Evolutionary conservation across 495 filamentous ascomycete genomes (phyloP).

Genomic region (Podospora didyma): DNA sequence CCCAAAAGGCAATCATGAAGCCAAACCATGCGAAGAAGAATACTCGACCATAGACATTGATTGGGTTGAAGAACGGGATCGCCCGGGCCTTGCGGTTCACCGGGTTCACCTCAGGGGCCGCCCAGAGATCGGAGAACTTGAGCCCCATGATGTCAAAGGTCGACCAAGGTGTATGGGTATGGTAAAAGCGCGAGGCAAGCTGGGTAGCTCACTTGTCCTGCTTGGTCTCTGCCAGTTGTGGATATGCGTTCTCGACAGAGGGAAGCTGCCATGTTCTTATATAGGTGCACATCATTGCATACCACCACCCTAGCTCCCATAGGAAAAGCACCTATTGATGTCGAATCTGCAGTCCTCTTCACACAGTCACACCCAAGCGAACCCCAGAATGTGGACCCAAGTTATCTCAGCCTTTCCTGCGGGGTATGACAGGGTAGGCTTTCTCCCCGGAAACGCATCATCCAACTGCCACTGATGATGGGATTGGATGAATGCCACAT

Average conservation of each 20-base stretch:
- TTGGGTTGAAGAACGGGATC: constrained; percentile 75
- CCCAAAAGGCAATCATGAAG: constrained; percentile 94
- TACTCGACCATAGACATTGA: constrained; percentile 79
- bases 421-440: too few relatives aligned
- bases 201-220: too few relatives aligned
- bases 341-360: too few relatives aligned
- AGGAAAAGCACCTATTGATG: too few relatives aligned
- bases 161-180: neutral
- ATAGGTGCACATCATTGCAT: neutral
- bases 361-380: too few relatives aligned
- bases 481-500: constrained; percentile 1
- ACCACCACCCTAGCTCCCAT: too few relatives aligned
- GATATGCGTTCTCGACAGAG: neutral
- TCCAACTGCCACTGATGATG: neutral
- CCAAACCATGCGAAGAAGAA: constrained; percentile 95
- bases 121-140: constrained; percentile 51
- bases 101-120: constrained; percentile 63
- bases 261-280: too few relatives aligned
- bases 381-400: neutral
- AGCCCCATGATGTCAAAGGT: constrained; percentile 34
- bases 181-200: neutral
- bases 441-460: too few relatives aligned
- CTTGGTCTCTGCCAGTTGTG: neutral
- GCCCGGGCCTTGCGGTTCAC: constrained; percentile 77
- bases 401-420: too few relatives aligned